phyloP scores from a whole-genome alignment of 192 early-diverging fungal genomes.

The Spinellus fusiger region DNA sequence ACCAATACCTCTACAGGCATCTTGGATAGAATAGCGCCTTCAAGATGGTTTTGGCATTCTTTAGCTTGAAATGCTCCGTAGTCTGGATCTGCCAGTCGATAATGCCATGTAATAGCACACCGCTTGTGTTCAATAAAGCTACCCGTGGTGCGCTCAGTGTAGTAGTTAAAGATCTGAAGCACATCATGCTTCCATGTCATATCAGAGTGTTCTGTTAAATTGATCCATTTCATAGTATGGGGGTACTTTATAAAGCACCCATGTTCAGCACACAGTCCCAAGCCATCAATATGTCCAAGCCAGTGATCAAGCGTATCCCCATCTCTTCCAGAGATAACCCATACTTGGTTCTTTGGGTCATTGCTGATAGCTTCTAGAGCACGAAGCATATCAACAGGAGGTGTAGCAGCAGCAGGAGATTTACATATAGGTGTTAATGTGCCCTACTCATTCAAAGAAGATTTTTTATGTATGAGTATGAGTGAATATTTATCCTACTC shows the following conservation, averaged over 20 bases:
- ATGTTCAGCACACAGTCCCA: slow-evolving; percentile 93
- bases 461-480: background rate
- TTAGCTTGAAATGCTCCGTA: slow-evolving; percentile 96
- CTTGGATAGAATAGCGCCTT: slow-evolving; percentile 85
- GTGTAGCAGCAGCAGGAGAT: slow-evolving; percentile 82
- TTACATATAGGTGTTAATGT: slow-evolving; percentile 93
- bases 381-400: slow-evolving; percentile 77
- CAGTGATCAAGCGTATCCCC: slow-evolving; percentile 80
- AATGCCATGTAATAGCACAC: slow-evolving; percentile 96
- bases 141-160: slow-evolving; percentile 92
- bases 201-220: slow-evolving; percentile 66
- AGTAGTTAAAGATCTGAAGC: slow-evolving; percentile 87
- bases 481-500: background rate
- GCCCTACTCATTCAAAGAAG: slow-evolving; percentile 45
- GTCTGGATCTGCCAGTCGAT: slow-evolving; percentile 88
- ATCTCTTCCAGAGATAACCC: slow-evolving; percentile 92
- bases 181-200: slow-evolving; percentile 95
- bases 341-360: slow-evolving; percentile 81
- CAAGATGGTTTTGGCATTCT: slow-evolving; percentile 94
- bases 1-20: slow-evolving; percentile 91
- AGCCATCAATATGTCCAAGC: slow-evolving; percentile 68
- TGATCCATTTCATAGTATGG: slow-evolving; percentile 63
- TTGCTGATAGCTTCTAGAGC: slow-evolving; percentile 58
- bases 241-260: slow-evolving; percentile 91
- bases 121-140: slow-evolving; percentile 91